Base-by-base conservation (phyloP, 2,329 filamentous ascomycete genomes). In the Ilyonectria sp. region DNA sequence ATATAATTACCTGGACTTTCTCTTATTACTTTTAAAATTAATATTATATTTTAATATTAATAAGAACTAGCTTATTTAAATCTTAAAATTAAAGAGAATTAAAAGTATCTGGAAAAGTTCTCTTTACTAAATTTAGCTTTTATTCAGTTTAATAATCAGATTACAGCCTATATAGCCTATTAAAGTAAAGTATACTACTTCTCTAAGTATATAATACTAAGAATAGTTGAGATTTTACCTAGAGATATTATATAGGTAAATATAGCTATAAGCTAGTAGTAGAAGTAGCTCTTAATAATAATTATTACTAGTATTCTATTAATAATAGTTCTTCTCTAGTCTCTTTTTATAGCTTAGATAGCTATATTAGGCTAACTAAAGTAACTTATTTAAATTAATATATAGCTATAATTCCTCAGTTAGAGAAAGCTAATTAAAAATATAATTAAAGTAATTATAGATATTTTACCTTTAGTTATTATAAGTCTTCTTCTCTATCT, bases 71-170 rank as follows among this genome's bases (percentile, higher is more conserved):
- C 96, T 19, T 89, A 93, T 17, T 84, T 98, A 17, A 99, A 98
- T 72, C 77, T 95, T 61, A 95, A 98, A 78, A 97, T 99, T 62
- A 94, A 97, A 74, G 85, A 91, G 49, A 95, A 98, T 72, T 96
- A 99, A 78, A 87, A 91, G 60, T 87, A 95, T 54, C 92, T 93
- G 0, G 95, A 98, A 72, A 90, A 92, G 4, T 98, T 94, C 69
- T 95, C 95, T 0, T 83, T 95, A 50, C 96, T 97, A 94, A 97
- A 93, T 76, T 97, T 95, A 1, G 96, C 96, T 0, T 99, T 99
- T 74, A 94, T 99, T 68, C 96, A 99, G 79, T 99, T 99, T 86
- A 97, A 98, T 76, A 93, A 98, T 77, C 96, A 99, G 96, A 3
- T 23, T 23, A 3, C 21, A 23, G 21, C 21, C 21, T 3, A 23